Conservation (phyloP, 1,139 yeast genomes). For the Arxiozyma slooffiae region DNA sequence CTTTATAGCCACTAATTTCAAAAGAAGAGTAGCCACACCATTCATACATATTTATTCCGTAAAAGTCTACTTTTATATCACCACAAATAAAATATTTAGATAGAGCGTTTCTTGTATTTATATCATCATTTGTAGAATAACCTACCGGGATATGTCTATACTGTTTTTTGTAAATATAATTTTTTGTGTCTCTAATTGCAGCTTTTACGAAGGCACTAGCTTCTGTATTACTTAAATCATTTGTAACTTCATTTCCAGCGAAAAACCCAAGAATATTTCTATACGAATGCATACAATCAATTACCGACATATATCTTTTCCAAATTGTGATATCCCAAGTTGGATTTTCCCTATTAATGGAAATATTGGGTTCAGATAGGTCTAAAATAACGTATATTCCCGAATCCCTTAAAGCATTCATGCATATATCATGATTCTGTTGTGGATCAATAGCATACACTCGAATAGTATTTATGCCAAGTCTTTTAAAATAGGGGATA, state of each 20-base stretch:
- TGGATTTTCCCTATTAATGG: slow-evolving; percentile 43
- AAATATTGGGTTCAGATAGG: slow-evolving; percentile 43
- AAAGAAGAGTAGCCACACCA: slow-evolving; percentile 60
- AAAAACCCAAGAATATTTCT: slow-evolving; percentile 46
- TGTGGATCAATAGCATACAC: slow-evolving; percentile 47
- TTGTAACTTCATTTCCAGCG: slow-evolving; percentile 56
- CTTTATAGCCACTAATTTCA: slow-evolving; percentile 47
- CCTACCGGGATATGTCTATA: slow-evolving; percentile 52
- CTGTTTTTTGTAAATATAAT: slow-evolving; percentile 35
- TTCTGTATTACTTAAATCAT: slow-evolving; percentile 38
- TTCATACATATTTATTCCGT: slow-evolving; percentile 54
- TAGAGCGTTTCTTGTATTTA: slow-evolving; percentile 38
- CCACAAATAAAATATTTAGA: slow-evolving; percentile 46
- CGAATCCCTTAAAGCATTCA: slow-evolving; percentile 42
- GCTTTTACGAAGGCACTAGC: slow-evolving; percentile 57
- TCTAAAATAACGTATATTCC: slow-evolving; percentile 51
- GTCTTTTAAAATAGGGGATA: slow-evolving; percentile 37
- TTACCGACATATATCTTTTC: slow-evolving; percentile 51
- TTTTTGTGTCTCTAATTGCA: slow-evolving; percentile 48
- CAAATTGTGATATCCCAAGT: slow-evolving; percentile 50
- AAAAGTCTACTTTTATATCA: slow-evolving; percentile 39
- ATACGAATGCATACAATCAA: slow-evolving; percentile 42
- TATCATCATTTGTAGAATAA: slow-evolving; percentile 52
- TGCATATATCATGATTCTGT: slow-evolving; percentile 45
- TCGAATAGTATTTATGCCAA: slow-evolving; percentile 46